A percentile compares a stretch with the other conserved stretches of the same genome.
Evolutionary conservation across 768 basidiomycete genomes (phyloP).

Genomic region (Botryobasidium botryosum): DNA sequence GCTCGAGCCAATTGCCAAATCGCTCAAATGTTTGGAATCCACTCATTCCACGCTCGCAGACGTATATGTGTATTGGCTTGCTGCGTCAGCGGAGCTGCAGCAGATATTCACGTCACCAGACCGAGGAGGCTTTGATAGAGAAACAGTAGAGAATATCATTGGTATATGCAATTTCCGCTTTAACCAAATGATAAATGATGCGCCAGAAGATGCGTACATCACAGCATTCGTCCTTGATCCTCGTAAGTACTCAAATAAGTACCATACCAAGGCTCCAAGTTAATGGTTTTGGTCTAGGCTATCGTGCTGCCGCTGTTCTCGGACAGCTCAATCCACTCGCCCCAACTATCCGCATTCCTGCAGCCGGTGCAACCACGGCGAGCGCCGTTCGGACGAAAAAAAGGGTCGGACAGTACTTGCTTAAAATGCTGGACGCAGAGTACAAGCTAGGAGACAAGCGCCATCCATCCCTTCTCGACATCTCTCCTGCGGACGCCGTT

Average conservation of each 20-base stretch:
- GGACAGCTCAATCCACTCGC: conserved; percentile 18
- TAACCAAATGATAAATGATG: conserved; percentile 17
- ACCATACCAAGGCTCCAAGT: conserved; percentile 3
- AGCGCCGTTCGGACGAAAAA: conserved; percentile 16
- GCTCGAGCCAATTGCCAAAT: conserved; percentile 15
- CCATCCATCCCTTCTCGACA: conserved; percentile 8
- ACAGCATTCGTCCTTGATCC: conserved; percentile 22
- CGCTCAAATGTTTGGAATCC: conserved; percentile 22
- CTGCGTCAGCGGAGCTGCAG: conserved; percentile 16
- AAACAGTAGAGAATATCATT: conserved; percentile 15
- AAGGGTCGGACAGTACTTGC: conserved; percentile 17
- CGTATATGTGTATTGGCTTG: conserved; percentile 23
- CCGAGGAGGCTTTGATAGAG: too few relatives aligned
- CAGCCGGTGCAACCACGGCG: conserved; percentile 10
- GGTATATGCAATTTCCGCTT: conserved; percentile 19
- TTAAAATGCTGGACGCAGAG: conserved; percentile 8
- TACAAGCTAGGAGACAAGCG: conserved; percentile 4
- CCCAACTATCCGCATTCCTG: conserved; percentile 15
- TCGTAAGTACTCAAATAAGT: conserved; percentile 12
- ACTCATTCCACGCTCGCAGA: conserved; percentile 17
- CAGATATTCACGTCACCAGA: conserved; percentile 6
- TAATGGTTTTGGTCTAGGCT: conserved; percentile 10
- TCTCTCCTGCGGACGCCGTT: conserved; percentile 11
- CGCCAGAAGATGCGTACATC: conserved; percentile 20
- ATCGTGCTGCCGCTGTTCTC: conserved; percentile 15